Conservation (phyloP, 495 filamentous ascomycete genomes). For the Filosporella fistucella region DNA sequence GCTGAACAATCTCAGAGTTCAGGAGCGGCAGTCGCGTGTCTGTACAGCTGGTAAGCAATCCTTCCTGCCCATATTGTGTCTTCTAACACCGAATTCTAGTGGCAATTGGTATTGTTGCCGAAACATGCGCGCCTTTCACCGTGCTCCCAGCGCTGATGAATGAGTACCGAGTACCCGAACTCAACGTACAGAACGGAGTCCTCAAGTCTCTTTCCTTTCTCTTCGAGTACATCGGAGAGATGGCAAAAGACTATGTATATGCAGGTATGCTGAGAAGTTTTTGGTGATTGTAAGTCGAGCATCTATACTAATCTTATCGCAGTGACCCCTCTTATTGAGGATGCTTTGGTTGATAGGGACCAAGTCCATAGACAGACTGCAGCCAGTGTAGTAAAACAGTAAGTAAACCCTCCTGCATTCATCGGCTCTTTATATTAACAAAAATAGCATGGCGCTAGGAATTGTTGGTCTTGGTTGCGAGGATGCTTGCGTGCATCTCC, state of each 20-base stretch:
- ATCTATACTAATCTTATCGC: no score
- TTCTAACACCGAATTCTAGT: no score
- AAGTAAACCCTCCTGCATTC: no score
- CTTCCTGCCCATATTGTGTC: no score
- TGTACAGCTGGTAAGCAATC: conserved; percentile 98
- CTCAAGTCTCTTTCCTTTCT: conserved; percentile 96
- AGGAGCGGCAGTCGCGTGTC: conserved; percentile 96
- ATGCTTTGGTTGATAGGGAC: conserved; percentile 95
- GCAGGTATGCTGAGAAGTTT: no score
- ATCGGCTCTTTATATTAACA: no score
- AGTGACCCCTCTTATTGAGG: conserved; percentile 93
- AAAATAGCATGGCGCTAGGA: conserved; percentile 87
- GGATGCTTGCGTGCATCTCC: conserved; percentile 96
- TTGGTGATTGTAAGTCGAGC: no score
- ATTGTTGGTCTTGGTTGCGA: conserved; percentile 97
- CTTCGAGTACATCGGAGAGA: conserved; percentile 98
- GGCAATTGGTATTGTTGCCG: conserved; percentile 98
- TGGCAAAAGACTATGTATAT: conserved; percentile 99
- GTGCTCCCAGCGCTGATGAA: conserved; percentile 99
- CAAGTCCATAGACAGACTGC: conserved; percentile 98
- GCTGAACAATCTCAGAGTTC: conserved; percentile 93
- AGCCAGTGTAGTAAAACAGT: conserved; percentile 95
- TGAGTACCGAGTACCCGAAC: conserved; percentile 96
- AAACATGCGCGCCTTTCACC: conserved; percentile 98
- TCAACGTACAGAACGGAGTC: conserved; percentile 98